Evolutionary conservation across 352 stramenopile genomes (phyloP), one percentile per base, ranked within the genome.

Genomic region (Phytophthora constricta): DNA sequence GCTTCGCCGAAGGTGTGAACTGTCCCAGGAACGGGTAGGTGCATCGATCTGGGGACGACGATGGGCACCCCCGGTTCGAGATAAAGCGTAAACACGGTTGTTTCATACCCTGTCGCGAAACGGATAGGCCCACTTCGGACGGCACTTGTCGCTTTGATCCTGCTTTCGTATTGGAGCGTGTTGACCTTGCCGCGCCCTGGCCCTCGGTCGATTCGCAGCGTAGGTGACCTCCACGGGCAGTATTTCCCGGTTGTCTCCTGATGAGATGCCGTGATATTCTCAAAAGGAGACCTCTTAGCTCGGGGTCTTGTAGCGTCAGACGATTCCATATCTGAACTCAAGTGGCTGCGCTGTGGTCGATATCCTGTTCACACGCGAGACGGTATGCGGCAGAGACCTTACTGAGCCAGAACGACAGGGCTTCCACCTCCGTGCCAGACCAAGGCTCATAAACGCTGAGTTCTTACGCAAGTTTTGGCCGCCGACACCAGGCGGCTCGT

Each of bases 371-470:
- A 11, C 16, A 42, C 0, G 39, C 37, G 1, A 28, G 14, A 0
- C 53, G 39, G 4, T 52, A 60, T 2, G 52, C 37, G 0, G 25
- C 39, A 0, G 51, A 8, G 3, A 60, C 20, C 16, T 51, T 50
- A 16, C 25, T 60, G 26, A 43, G 51, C 53, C 53, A 60, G 25
- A 33, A 60, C 1, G 53, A 23, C 1, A 60, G 22, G 5, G 53
- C 34, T 25, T 43, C 41, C 1, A 45, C 53, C 16, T 51, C 53
- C 0, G 2, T 10, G 3, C 8, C 1, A 3, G 26, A 51, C 53
- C 53, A 60, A 1, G 53, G 53, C 2, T 20, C 53, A 26, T 45
- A 60, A n/a, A 50, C 52, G 41, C n/a, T 26, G 11, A 59, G 52
- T 16, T 60, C 53, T 51, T 60, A 37, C 1, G 39, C 39, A 60